Percentiles rank a stretch among this genome's conserved stretches.
Evolutionary conservation across 2,329 filamentous ascomycete species (phyloP).

Genomic region (Xylaria arbuscula): DNA sequence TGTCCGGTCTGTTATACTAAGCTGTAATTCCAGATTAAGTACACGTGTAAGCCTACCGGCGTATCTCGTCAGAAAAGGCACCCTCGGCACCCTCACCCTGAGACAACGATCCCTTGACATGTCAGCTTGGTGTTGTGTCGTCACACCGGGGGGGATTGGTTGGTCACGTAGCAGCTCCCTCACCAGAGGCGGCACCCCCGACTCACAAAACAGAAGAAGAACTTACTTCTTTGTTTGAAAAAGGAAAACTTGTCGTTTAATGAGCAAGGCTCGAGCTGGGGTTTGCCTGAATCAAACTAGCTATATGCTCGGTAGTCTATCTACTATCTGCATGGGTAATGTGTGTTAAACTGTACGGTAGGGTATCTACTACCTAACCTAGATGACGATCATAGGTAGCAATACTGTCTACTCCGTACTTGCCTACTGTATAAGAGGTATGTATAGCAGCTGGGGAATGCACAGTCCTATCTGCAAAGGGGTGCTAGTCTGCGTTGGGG

Average conservation of each 20-base stretch:
- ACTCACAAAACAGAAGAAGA: neutral
- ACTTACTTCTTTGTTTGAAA: neutral
- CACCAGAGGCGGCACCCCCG: neutral
- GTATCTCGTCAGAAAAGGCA: conserved; percentile 29
- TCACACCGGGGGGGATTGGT: conserved; percentile 3
- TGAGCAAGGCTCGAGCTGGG: conserved; percentile 3
- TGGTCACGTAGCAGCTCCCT: conserved; percentile 5
- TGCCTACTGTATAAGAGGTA: neutral
- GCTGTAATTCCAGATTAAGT: conserved; percentile 19
- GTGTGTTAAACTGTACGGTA: no score
- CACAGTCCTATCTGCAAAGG: neutral
- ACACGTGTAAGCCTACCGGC: conserved; percentile 34
- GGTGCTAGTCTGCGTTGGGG: conserved; percentile 1
- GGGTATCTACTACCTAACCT: neutral
- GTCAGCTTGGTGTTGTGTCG: conserved; percentile 23
- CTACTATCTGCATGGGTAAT: neutral
- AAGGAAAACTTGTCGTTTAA: conserved; percentile 1
- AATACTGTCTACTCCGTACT: neutral
- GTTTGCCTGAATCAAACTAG: conserved; percentile 8
- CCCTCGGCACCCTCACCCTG: conserved; percentile 20
- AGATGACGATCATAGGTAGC: conserved; percentile 8
- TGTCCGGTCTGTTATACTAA: conserved; percentile 11
- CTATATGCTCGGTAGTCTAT: neutral
- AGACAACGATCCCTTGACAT: conserved; percentile 32
- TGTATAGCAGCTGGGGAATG: neutral